Base-by-base conservation (phyloP, 1,284 basidiomycete species). In the Tilletia indica region DNA sequence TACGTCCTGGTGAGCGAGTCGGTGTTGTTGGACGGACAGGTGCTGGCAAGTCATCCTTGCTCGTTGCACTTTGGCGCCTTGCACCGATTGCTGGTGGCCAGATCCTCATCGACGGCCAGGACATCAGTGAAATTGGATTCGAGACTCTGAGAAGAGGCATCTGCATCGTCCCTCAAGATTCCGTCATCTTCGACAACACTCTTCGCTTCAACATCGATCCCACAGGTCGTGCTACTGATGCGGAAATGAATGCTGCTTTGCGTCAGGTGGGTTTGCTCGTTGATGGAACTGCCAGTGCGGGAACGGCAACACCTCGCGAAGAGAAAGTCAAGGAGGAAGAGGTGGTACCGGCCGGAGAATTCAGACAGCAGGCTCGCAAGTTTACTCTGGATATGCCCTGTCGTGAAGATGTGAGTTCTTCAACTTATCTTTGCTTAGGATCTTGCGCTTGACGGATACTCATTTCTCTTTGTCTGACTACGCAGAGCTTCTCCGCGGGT, bases 101-200 rank as follows among this genome's bases (percentile, higher is more conserved):
- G 11, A 76, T 78, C 67, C 58, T 67, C 9, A 77, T 78, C 39
- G 77, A 77, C 47, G 76, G 73, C 38, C 51, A 74, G 14, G 74
- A 81, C 68, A 71, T 86, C 19, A 82, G 91, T 79, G 91, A 92
- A 76, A 85, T 93, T 2, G 89, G 73, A 11, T 73, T 84, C 0
- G 45, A 92, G 71, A 87, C 87, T 9, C 78, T 88, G 16, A 82
- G 88, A n/a, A 83, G 85, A 2, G 84, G 85, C 70, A 86, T 88
- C 70, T 88, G 87, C 2, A 89, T 97, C 79, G 95, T 97, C 74
- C 93, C 94, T 9, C 94, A 97, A 84, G 94, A 97, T 76, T 91
- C 92, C 8, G 78, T 87, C 2, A 79, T 90, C 68, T 91, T 92
- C 83, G 86, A 88, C 83, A 88, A 89, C 0, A 90, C 89, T 2